Conservation (phyloP, 2,329 filamentous ascomycete species). For the Ophiostoma triangulosporum region DNA sequence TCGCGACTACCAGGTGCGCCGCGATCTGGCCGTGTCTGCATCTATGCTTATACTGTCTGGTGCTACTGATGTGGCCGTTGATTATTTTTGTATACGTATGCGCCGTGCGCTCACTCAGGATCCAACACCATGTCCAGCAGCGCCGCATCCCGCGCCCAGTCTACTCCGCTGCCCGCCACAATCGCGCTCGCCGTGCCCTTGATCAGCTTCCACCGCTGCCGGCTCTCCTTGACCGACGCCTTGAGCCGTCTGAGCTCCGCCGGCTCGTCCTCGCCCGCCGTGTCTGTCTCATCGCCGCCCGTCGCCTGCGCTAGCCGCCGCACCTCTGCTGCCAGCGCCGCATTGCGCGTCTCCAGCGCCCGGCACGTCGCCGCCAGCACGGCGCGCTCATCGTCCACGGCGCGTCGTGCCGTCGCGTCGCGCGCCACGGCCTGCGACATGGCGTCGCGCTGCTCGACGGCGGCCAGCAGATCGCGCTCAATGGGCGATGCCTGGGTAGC, state of each 20-base stretch:
- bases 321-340: conserved; percentile 46
- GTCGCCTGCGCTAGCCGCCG: conserved; percentile 38
- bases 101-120: conserved; percentile 27
- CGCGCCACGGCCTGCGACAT: conserved; percentile 50
- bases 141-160: conserved; percentile 61
- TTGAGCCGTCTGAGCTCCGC: conserved; percentile 44
- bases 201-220: conserved; percentile 57
- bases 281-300: conserved; percentile 28
- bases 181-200: conserved; percentile 69
- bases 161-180: conserved; percentile 67
- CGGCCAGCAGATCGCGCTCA: conserved; percentile 55
- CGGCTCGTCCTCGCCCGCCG: conserved; percentile 24
- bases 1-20: too few species aligned
- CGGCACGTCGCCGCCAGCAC: conserved; percentile 45
- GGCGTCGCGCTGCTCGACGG: conserved; percentile 53
- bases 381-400: conserved; percentile 38
- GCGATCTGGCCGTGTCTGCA: too few species aligned
- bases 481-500: conserved; percentile 48
- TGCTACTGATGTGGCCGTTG: not conserved
- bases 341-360: conserved; percentile 44
- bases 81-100: not conserved
- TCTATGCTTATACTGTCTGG: too few species aligned
- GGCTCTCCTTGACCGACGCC: conserved; percentile 44
- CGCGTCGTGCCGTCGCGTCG: conserved; percentile 38
- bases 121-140: conserved; percentile 62